phyloP scores from a whole-genome alignment of 495 filamentous ascomycete species.

The Trichoderma virens region DNA sequence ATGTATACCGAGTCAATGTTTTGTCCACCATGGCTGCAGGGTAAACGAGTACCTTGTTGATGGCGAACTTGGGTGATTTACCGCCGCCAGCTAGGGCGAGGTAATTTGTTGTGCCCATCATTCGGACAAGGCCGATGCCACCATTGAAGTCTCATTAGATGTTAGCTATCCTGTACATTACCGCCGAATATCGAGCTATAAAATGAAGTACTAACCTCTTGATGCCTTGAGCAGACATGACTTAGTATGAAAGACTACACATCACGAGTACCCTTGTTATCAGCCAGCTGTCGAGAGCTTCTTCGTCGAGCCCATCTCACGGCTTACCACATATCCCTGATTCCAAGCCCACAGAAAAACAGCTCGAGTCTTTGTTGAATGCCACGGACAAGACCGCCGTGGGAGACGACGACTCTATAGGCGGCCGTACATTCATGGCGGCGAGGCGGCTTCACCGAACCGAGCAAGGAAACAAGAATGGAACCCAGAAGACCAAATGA shows the following conservation, averaged over 20 bases:
- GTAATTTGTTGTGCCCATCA: slow-evolving; percentile 84
- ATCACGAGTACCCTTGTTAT: slow-evolving; percentile 12
- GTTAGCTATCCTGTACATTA: neutral
- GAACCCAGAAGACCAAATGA: neutral
- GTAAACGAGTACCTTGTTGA: slow-evolving; percentile 59
- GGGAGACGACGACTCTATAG: slow-evolving; percentile 67
- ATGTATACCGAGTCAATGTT: neutral
- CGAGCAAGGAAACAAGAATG: neutral
- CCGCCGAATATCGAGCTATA: neutral
- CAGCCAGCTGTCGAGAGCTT: slow-evolving; percentile 8
- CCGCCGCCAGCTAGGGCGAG: slow-evolving; percentile 88
- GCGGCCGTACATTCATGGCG: slow-evolving; percentile 83
- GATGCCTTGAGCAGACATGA: slow-evolving; percentile 64
- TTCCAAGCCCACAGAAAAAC: slow-evolving; percentile 84
- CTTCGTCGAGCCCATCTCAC: neutral
- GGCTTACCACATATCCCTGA: slow-evolving; percentile 76
- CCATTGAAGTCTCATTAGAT: slow-evolving; percentile 64
- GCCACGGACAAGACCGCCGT: slow-evolving; percentile 73
- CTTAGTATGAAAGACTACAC: slow-evolving; percentile 66
- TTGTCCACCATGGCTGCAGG: slow-evolving; percentile 17
- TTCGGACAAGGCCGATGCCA: slow-evolving; percentile 74
- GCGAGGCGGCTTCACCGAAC: slow-evolving; percentile 5
- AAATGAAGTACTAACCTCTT: slow-evolving; percentile 28
- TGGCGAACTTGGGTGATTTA: slow-evolving; percentile 73
- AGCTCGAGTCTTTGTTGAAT: slow-evolving; percentile 81